Evolutionary conservation across 805 yeast species (phyloP).

Genomic region (Zygosaccharomyces gambellarensis): DNA sequence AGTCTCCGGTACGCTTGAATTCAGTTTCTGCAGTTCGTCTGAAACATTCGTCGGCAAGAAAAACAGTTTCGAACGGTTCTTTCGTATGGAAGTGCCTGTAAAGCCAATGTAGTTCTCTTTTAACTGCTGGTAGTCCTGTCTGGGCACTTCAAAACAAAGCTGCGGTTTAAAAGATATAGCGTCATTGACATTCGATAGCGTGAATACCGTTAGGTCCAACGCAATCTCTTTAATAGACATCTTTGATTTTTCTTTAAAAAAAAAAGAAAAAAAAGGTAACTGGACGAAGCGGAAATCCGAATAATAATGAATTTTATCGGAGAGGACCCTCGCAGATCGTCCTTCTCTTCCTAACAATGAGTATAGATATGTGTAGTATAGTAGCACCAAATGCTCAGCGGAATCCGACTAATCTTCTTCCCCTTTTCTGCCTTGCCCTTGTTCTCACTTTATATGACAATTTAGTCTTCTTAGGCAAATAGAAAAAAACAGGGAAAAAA

Average conservation of each 20-base stretch:
- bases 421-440: too few species aligned
- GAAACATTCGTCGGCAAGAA: slow-evolving; percentile 26
- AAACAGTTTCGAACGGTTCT: slow-evolving; percentile 21
- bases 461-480: too few species aligned
- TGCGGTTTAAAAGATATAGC: slow-evolving; percentile 27
- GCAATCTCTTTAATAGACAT: slow-evolving; percentile 21
- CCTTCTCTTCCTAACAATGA: too few species aligned
- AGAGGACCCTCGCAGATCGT: too few species aligned
- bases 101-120: slow-evolving; percentile 21
- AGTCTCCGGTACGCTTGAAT: slow-evolving; percentile 22
- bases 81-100: slow-evolving; percentile 27
- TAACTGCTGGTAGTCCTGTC: slow-evolving; percentile 20
- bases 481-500: neutral
- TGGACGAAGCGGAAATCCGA: too few species aligned
- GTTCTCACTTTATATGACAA: too few species aligned
- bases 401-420: too few species aligned
- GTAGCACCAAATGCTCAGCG: too few species aligned
- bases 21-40: slow-evolving; percentile 25
- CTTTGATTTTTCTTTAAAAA: neutral
- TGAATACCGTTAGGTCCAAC: slow-evolving; percentile 23
- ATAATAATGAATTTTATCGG: too few species aligned
- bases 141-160: slow-evolving; percentile 24
- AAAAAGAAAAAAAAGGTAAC: too few species aligned
- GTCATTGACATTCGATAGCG: slow-evolving; percentile 24
- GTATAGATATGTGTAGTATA: too few species aligned